Base-by-base conservation (phyloP, 371 early-diverging fungal species). In the Fennellomyces sp. region DNA sequence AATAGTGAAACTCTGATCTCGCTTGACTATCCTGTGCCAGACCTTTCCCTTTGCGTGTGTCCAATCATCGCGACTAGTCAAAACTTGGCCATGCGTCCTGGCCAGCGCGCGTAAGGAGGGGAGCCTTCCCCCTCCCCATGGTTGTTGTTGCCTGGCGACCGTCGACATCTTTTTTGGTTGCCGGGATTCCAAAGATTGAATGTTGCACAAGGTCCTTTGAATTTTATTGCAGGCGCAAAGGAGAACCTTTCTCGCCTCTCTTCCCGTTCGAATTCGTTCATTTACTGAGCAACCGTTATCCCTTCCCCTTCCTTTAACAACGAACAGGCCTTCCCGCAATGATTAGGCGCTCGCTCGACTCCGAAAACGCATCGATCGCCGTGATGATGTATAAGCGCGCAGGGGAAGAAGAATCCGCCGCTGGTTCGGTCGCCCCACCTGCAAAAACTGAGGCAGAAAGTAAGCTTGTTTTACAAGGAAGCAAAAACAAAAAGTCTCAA, bases 191-290 rank as follows among this genome's bases (percentile, higher is more conserved):
- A 13, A 50, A 50, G 28, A 50, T 12, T 8, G 23, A 52, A 52
- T 52, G 52, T 52, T 23, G 26, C 52, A 52, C 52, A 35, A 52
- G 19, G 11, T 28, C 35, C 29, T 56, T 28, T 41, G 28, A 31
- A 26, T 39, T 39, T 56, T 56, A 25, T 56, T 56, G 21, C 36
- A 41, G 12, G 10, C 25, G 7, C 25, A 15, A 30, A 28, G 30
- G 30, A 33, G 27, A 23, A 45, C 21, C n/a, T 21, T 21, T 27
- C n/a, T 45, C 23, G 5, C n/a, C n/a, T 21, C n/a, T 45, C 45
- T 45, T 23, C 33, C 19, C 52, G 23, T 42, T 21, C 23, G 7
- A 33, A 33, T 33, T 33, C 35, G 8, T 33, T 33, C 35, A 33
- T 33, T 33, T 58, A 35, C n/a, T 28, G 38, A 33, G 15, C 28